Percentiles rank a stretch among this genome's conserved stretches.
phyloP scores from a whole-genome alignment of 1,284 basidiomycete species.

The Malassezia yamatoensis region DNA sequence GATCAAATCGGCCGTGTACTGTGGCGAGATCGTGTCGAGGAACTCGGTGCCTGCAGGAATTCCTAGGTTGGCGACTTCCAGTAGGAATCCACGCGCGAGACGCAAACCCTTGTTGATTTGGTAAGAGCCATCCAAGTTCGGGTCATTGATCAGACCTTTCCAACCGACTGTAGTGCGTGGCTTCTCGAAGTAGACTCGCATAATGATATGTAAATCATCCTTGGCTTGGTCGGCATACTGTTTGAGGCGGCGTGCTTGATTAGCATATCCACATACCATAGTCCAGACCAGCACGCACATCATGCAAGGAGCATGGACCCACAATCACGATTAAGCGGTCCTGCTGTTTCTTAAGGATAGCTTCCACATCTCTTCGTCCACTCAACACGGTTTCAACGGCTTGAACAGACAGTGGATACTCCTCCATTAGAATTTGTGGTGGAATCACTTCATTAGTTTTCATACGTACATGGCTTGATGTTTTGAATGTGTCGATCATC shows the following conservation, averaged over 20 bases:
- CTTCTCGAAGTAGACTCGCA: constrained; percentile 53
- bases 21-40: constrained; percentile 70
- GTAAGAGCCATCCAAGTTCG: constrained; percentile 68
- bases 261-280: constrained; percentile 19
- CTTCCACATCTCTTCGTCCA: constrained; percentile 34
- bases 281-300: constrained; percentile 41
- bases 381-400: constrained; percentile 33
- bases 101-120: constrained; percentile 93
- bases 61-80: constrained; percentile 53
- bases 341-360: constrained; percentile 34
- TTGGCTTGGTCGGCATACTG: constrained; percentile 69
- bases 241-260: constrained; percentile 51
- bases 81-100: constrained; percentile 74
- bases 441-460: constrained; percentile 24
- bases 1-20: constrained; percentile 91
- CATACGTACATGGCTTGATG: constrained; percentile 31
- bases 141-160: constrained; percentile 95
- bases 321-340: constrained; percentile 44
- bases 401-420: constrained; percentile 35
- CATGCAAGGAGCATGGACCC: constrained; percentile 46
- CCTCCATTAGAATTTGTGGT: constrained; percentile 43
- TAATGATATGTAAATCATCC: constrained; percentile 83
- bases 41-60: constrained; percentile 49
- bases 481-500: constrained; percentile 43
- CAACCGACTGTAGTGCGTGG: constrained; percentile 83